Percentiles rank a stretch among this genome's conserved stretches.
These are phyloP conservation scores for Starmerella apicola DNA, from an alignment of 805 yeast genomes.

Conservation along the genomic window DNA sequence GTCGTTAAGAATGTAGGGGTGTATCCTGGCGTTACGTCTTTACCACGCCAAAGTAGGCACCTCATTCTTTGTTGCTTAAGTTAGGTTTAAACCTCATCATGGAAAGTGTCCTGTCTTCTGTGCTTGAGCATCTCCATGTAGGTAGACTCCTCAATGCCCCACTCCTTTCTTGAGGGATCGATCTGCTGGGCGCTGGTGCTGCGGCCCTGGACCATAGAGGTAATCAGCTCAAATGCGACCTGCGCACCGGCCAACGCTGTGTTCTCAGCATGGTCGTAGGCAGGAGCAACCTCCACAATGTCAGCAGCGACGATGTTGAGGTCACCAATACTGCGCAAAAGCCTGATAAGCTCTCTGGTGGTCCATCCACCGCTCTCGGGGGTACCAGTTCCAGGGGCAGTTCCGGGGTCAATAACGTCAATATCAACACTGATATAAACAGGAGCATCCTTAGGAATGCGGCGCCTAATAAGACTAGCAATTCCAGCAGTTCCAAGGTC, in stretches of 20 bases:
- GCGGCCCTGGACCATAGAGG: conserved; percentile 54
- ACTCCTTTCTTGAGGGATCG: conserved; percentile 22
- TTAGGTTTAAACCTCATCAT: conserved; percentile 20
- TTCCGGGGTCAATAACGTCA: conserved; percentile 56
- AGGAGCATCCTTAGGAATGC: conserved; percentile 49
- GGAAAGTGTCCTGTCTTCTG: conserved; percentile 4
- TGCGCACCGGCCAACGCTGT: conserved; percentile 58
- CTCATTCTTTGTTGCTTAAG: too few species aligned
- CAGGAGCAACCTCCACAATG: conserved; percentile 61
- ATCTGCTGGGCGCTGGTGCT: conserved; percentile 1
- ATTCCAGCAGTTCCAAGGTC: conserved; percentile 50
- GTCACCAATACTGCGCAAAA: conserved; percentile 48
- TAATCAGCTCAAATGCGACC: conserved; percentile 53
- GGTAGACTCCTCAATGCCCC: conserved; percentile 11
- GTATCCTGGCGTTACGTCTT: too few species aligned
- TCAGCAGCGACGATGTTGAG: conserved; percentile 61
- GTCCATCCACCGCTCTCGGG: conserved; percentile 67
- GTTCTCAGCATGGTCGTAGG: conserved; percentile 48
- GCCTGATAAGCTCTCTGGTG: conserved; percentile 47
- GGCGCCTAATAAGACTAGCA: conserved; percentile 37
- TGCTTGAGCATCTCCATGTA: conserved; percentile 5
- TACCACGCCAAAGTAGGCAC: too few species aligned
- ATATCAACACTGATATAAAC: conserved; percentile 72
- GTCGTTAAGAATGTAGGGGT: too few species aligned
- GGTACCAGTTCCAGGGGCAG: conserved; percentile 72